Evolutionary conservation across 139 green algal genomes (phyloP).

Genomic region (Ulvella scutata): DNA sequence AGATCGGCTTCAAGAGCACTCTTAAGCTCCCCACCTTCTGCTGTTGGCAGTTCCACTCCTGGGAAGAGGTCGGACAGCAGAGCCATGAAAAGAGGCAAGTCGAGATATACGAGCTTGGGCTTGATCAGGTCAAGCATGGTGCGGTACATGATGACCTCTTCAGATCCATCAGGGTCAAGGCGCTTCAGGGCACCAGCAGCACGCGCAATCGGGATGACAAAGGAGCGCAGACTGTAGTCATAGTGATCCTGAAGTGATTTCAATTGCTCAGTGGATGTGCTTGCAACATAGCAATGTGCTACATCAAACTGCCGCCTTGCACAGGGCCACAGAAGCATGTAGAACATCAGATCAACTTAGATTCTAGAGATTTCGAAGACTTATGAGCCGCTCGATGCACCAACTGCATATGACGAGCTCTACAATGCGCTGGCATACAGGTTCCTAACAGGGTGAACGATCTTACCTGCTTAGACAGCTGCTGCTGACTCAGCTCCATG

Average conservation of each 20-base stretch:
- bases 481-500: slow-evolving; percentile 73
- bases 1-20: slow-evolving; percentile 53
- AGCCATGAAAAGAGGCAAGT: slow-evolving; percentile 70
- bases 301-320: too few relatives aligned
- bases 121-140: slow-evolving; percentile 75
- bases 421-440: too few relatives aligned
- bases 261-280: too few relatives aligned
- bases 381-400: too few relatives aligned
- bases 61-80: slow-evolving; percentile 73
- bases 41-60: slow-evolving; percentile 50
- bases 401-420: too few relatives aligned
- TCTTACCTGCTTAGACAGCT: slow-evolving; percentile 68
- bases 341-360: too few relatives aligned
- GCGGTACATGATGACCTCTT: slow-evolving; percentile 70
- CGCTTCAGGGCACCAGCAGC: slow-evolving; percentile 65
- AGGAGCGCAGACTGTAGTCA: slow-evolving; percentile 62
- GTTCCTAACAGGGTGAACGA: too few relatives aligned
- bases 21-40: slow-evolving; percentile 35
- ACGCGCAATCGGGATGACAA: slow-evolving; percentile 69
- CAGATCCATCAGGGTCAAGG: slow-evolving; percentile 42
- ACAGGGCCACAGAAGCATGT: too few relatives aligned
- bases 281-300: too few relatives aligned
- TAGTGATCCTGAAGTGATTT: slow-evolving; percentile 55
- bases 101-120: slow-evolving; percentile 71
- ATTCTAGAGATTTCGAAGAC: too few relatives aligned